These are phyloP conservation scores for Phytopythium sindhum DNA, from an alignment of 352 stramenopile species.

Conservation along the genomic window DNA sequence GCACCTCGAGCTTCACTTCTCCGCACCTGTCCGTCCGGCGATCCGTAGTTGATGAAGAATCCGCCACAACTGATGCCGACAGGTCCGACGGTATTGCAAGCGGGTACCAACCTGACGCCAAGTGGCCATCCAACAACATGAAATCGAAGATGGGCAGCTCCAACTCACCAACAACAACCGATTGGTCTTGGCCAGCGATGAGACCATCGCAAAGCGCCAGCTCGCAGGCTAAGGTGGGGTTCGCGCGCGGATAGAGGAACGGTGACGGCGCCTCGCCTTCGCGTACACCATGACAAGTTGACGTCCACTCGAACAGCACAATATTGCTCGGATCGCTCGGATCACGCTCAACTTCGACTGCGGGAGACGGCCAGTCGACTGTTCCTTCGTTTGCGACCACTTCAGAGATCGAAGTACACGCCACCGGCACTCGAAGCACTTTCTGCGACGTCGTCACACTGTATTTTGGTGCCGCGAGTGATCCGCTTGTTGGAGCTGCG, in stretches of 20 bases:
- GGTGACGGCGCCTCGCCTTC: not conserved
- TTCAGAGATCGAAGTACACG: not conserved
- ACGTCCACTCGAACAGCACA: not conserved
- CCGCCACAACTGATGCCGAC: no score
- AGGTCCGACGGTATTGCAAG: not conserved
- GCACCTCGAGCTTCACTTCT: slow-evolving; percentile 34
- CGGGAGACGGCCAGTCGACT: not conserved
- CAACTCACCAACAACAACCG: slow-evolving; percentile 17
- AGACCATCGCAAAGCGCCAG: slow-evolving; percentile 8
- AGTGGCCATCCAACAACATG: slow-evolving; percentile 37
- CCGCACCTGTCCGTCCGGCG: slow-evolving; percentile 6
- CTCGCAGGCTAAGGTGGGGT: slow-evolving; percentile 28
- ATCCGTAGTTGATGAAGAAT: not conserved
- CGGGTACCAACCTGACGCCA: slow-evolving; percentile 31
- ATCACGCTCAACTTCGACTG: not conserved
- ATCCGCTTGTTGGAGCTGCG: not conserved
- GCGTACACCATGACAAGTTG: not conserved
- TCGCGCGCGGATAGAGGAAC: slow-evolving; percentile 7
- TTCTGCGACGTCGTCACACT: not conserved
- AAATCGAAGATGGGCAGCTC: slow-evolving; percentile 50
- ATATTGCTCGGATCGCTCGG: not conserved
- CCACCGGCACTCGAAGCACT: not conserved
- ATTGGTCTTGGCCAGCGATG: not conserved
- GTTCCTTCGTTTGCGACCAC: not conserved
- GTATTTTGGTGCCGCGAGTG: not conserved